phyloP scores from a whole-genome alignment of 2,329 filamentous ascomycete species.

The Gaeumannomyces tritici region DNA sequence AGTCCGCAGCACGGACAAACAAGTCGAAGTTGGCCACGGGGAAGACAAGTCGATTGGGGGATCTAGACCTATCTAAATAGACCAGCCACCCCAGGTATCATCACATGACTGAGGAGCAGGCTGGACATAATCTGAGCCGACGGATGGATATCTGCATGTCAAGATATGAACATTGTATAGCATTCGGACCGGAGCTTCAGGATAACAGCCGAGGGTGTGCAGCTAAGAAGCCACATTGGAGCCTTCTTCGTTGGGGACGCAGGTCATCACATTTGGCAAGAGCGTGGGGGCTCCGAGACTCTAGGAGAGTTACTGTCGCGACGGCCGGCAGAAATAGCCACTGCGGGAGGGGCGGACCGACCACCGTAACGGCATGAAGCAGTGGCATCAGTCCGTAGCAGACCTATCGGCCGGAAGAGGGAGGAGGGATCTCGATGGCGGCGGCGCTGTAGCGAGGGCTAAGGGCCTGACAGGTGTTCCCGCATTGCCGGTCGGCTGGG shows the following conservation, averaged over 20 bases:
- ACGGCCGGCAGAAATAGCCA: slow-evolving; percentile 19
- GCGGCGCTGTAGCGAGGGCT: too few relatives aligned
- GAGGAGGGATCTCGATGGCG: background rate
- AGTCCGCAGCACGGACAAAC: too few relatives aligned
- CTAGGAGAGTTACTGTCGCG: slow-evolving; percentile 12
- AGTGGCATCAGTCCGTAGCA: slow-evolving; percentile 9
- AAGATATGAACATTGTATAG: too few relatives aligned
- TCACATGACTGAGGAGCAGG: background rate
- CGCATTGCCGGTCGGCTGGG: background rate
- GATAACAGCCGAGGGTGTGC: too few relatives aligned
- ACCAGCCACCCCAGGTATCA: background rate
- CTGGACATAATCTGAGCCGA: too few relatives aligned
- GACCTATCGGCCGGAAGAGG: background rate
- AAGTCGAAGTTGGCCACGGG: background rate
- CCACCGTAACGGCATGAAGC: slow-evolving; percentile 14
- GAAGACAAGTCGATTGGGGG: background rate
- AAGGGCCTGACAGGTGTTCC: background rate
- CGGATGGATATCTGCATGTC: too few relatives aligned
- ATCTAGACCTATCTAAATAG: background rate
- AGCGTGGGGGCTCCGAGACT: background rate
- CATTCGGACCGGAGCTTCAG: too few relatives aligned
- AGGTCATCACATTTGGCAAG: background rate
- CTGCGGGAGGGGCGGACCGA: slow-evolving; percentile 31
- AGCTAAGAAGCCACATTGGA: too few relatives aligned
- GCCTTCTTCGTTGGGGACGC: background rate